phyloP scores from a whole-genome alignment of 768 basidiomycete species.

The Kwoniella bestiolae region DNA sequence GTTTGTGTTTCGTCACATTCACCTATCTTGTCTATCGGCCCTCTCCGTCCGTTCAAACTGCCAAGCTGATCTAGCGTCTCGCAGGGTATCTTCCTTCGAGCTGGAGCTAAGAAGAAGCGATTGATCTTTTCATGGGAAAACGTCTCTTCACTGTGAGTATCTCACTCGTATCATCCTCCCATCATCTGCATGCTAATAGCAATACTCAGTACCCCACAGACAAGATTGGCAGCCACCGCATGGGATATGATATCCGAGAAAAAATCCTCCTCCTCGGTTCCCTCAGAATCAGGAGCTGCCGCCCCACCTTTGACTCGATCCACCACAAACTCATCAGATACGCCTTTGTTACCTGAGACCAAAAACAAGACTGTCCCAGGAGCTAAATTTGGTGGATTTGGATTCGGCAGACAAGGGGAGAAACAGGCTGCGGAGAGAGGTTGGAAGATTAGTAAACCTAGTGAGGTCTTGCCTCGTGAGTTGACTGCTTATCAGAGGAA shows the following conservation, averaged over 20 bases:
- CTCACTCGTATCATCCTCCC: not conserved
- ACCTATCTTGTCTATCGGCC: slow-evolving; percentile 68
- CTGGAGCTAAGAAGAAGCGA: slow-evolving; percentile 57
- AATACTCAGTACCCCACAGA: slow-evolving; percentile 45
- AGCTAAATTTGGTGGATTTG: slow-evolving; percentile 62
- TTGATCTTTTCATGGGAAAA: slow-evolving; percentile 56
- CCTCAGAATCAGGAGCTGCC: not conserved
- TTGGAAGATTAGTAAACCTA: slow-evolving; percentile 49
- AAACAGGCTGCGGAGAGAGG: slow-evolving; percentile 71
- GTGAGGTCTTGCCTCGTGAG: slow-evolving; percentile 53
- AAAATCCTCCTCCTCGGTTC: slow-evolving; percentile 14
- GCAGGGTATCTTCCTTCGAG: slow-evolving; percentile 45
- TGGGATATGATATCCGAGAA: slow-evolving; percentile 52
- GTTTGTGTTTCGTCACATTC: slow-evolving; percentile 53
- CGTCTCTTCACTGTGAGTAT: slow-evolving; percentile 50
- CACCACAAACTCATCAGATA: slow-evolving; percentile 23
- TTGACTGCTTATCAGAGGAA: not conserved
- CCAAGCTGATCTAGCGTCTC: slow-evolving; percentile 61
- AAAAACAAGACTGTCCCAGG: slow-evolving; percentile 31
- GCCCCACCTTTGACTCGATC: slow-evolving; percentile 9
- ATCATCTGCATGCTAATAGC: not conserved
- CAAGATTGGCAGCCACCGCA: slow-evolving; percentile 49
- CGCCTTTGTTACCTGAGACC: slow-evolving; percentile 33
- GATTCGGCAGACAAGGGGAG: slow-evolving; percentile 81
- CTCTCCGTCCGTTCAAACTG: slow-evolving; percentile 57